These are phyloP conservation scores for Entomortierella parvispora DNA, from an alignment of 192 early-diverging fungal genomes.

Conservation along the genomic window DNA sequence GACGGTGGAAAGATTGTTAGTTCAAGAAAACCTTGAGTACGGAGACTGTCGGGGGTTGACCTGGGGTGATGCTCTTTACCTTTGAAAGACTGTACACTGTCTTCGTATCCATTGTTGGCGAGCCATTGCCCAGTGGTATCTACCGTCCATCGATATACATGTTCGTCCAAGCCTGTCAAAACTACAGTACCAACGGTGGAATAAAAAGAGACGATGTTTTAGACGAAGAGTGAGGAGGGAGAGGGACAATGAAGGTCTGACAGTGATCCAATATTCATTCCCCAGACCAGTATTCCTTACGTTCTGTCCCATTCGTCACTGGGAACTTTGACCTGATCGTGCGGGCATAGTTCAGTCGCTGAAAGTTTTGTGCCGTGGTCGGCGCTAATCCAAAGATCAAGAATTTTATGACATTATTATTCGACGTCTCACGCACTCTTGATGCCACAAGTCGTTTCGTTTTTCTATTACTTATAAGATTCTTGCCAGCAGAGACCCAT, in stretches of 20 bases:
- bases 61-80: slow-evolving; percentile 10
- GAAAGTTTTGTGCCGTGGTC: slow-evolving; percentile 36
- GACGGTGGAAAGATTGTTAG: background rate
- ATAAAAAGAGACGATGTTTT: background rate
- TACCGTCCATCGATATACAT: slow-evolving; percentile 34
- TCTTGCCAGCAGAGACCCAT: slow-evolving; percentile 51
- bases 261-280: too few species aligned
- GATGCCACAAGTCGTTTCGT: too few species aligned
- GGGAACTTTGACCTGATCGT: slow-evolving; percentile 32
- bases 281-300: too few species aligned
- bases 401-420: too few species aligned
- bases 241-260: too few species aligned
- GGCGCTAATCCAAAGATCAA: slow-evolving; percentile 10
- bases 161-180: slow-evolving; percentile 21
- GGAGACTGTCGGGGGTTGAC: background rate
- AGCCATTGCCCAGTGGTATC: slow-evolving; percentile 46
- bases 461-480: slow-evolving; percentile 39
- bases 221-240: too few species aligned
- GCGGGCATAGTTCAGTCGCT: slow-evolving; percentile 27
- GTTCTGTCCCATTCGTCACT: slow-evolving; percentile 1
- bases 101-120: slow-evolving; percentile 27
- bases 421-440: too few species aligned
- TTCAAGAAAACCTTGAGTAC: background rate
- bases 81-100: slow-evolving; percentile 34
- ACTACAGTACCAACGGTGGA: background rate